Evolutionary conservation across 1,284 basidiomycete species (phyloP).

Genomic region (Rhizopogon parksii): DNA sequence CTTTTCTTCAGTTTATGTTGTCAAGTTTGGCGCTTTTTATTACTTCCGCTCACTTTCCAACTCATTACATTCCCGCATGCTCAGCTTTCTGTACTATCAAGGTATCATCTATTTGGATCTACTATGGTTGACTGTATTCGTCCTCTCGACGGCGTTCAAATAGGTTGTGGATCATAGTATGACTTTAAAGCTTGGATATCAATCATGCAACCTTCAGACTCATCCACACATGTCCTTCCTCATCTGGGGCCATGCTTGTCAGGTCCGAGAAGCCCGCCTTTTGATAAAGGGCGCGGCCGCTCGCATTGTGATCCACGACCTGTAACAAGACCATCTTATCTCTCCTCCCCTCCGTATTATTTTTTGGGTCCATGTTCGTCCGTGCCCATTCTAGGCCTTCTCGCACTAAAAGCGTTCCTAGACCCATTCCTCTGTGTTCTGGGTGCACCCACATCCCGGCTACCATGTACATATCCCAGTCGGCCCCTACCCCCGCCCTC

Average conservation of each 20-base stretch:
- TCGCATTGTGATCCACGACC: constrained; percentile 12
- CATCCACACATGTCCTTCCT: constrained; percentile 20
- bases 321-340: constrained; percentile 17
- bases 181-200: not conserved
- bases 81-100: no score
- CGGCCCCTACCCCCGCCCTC: constrained; percentile 10
- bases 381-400: constrained; percentile 21
- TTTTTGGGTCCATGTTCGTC: constrained; percentile 12
- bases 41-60: no score
- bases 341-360: not conserved
- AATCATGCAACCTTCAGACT: constrained; percentile 8
- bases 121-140: no score
- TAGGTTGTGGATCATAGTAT: no score
- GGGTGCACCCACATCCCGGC: constrained; percentile 33
- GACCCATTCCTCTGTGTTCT: constrained; percentile 26
- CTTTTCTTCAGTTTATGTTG: no score
- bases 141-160: no score
- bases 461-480: constrained; percentile 23
- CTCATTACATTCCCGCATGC: no score
- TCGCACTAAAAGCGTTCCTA: constrained; percentile 20
- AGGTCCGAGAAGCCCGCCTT: constrained; percentile 18
- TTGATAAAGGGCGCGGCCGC: constrained; percentile 16
- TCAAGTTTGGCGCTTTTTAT: no score
- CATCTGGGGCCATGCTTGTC: constrained; percentile 2
- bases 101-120: no score